phyloP scores from a whole-genome alignment of 1,139 yeast genomes.

The Yamadazyma trypodendri region DNA sequence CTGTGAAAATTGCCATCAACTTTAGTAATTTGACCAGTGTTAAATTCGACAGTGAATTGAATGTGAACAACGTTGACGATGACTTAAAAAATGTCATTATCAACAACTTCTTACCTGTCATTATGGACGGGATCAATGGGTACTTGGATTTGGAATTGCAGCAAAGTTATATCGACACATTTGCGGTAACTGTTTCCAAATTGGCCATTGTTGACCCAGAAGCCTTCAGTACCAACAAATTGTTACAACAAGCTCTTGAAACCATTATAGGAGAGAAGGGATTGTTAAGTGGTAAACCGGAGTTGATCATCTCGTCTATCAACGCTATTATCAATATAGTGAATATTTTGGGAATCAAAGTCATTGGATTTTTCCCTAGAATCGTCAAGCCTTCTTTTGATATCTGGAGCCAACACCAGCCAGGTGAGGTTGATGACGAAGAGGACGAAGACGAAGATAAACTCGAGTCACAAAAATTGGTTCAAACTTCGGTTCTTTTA shows the following conservation, averaged over 20 bases:
- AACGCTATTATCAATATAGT: constrained; percentile 70
- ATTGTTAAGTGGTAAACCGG: constrained; percentile 51
- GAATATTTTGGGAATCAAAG: constrained; percentile 77
- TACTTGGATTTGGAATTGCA: constrained; percentile 48
- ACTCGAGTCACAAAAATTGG: constrained; percentile 27
- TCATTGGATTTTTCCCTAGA: constrained; percentile 81
- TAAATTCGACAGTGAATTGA: constrained; percentile 68
- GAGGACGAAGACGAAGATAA: constrained; percentile 23
- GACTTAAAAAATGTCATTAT: constrained; percentile 40
- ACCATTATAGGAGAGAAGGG: constrained; percentile 56
- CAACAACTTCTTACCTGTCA: constrained; percentile 44
- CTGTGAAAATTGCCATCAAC: constrained; percentile 47
- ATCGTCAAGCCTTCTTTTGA: constrained; percentile 73
- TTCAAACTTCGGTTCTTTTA: constrained; percentile 67
- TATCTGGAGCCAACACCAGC: constrained; percentile 46
- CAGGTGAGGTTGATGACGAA: constrained; percentile 12
- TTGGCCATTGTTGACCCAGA: constrained; percentile 40
- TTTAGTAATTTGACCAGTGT: constrained; percentile 59
- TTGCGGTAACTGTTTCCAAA: constrained; percentile 61
- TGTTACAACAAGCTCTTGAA: constrained; percentile 49
- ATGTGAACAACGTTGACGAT: constrained; percentile 37
- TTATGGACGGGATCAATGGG: constrained; percentile 44
- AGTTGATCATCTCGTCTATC: constrained; percentile 72
- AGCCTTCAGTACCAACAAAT: constrained; percentile 40
- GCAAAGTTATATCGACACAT: constrained; percentile 70